A percentile compares a stretch with the other conserved stretches of the same genome.
These are phyloP conservation scores for Syzygium aqueum DNA, from an alignment of 345 rosid genomes.

Conservation along the genomic window DNA sequence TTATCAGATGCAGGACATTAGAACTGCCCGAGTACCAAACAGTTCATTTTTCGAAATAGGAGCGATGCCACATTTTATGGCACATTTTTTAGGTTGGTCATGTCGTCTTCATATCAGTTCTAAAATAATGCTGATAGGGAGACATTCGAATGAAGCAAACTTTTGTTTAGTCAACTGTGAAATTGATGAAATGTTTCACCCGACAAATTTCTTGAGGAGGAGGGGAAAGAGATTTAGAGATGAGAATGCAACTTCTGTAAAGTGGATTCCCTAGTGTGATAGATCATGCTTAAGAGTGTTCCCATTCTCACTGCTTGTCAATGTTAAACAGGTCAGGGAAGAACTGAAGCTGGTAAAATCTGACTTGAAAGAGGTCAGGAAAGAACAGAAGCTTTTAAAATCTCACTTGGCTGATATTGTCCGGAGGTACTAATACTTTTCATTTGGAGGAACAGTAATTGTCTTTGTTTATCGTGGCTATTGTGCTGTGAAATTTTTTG, in stretches of 20 bases:
- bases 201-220: background rate
- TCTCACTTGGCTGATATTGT: background rate
- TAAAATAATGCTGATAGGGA: background rate
- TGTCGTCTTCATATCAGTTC: background rate
- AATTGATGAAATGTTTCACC: background rate
- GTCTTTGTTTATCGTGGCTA: background rate
- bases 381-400: too few species aligned
- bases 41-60: too few species aligned
- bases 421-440: background rate
- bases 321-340: background rate
- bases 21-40: background rate
- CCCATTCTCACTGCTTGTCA: background rate
- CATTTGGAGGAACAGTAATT: background rate
- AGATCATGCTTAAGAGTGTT: background rate
- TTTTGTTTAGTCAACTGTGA: background rate
- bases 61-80: background rate
- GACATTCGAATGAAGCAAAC: background rate
- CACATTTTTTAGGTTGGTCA: background rate
- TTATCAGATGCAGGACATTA: background rate
- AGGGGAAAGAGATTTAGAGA: background rate
- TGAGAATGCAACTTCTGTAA: background rate
- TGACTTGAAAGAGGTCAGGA: too few species aligned
- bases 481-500: background rate
- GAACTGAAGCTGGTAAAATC: background rate
- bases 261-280: background rate